Conservation (phyloP, 83 land plant genomes). For the Picea abies region DNA sequence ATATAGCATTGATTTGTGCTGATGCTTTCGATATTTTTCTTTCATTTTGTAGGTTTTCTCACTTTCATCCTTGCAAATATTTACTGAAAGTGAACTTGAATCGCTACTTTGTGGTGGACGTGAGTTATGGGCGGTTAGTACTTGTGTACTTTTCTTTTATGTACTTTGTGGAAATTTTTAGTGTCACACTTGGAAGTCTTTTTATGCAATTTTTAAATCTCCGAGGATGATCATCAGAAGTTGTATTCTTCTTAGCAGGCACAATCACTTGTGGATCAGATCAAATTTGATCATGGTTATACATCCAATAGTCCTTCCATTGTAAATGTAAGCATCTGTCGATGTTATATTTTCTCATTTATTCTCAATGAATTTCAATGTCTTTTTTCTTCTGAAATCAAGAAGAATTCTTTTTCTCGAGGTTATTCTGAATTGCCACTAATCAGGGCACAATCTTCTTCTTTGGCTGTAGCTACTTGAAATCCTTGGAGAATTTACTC, state of each 20-base stretch:
- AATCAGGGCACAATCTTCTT: background rate
- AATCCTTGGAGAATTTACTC: conserved; percentile 56
- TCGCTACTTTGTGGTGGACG: conserved; percentile 83
- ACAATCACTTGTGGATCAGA: conserved; percentile 70
- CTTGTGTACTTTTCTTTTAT: background rate
- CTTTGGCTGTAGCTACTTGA: conserved; percentile 67
- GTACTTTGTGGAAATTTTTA: background rate
- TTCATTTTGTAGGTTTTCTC: conserved; percentile 57
- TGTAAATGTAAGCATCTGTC: conserved; percentile 49
- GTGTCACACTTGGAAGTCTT: background rate
- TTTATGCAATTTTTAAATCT: background rate
- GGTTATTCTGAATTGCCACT: background rate
- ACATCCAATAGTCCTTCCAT: conserved; percentile 87
- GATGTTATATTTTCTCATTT: background rate
- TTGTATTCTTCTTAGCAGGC: conserved; percentile 53
- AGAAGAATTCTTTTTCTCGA: background rate
- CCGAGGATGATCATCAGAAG: background rate
- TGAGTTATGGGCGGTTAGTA: conserved; percentile 79
- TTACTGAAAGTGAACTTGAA: conserved; percentile 69
- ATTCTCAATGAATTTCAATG: background rate
- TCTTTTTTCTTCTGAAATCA: background rate
- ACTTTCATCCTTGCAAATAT: conserved; percentile 8
- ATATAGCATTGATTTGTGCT: background rate
- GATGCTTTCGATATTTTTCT: background rate
- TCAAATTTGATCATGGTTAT: conserved; percentile 99